Evolutionary conservation across 1,284 basidiomycete genomes (phyloP).

Genomic region (Tylopilus sp.): DNA sequence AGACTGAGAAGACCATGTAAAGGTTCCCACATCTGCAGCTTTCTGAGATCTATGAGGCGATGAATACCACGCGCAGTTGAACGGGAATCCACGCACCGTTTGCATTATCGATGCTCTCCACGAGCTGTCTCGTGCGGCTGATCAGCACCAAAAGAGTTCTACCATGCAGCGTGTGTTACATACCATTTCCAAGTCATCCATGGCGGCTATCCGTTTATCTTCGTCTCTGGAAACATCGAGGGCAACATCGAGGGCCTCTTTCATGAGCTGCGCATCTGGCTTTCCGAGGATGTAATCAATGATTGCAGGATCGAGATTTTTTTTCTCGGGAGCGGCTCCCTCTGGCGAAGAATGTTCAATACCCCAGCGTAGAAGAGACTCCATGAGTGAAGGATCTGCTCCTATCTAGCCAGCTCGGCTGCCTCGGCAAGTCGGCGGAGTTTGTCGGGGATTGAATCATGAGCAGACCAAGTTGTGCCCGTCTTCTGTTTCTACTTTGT

Average conservation of each 20-base stretch:
- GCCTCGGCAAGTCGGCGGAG: slow-evolving; percentile 18
- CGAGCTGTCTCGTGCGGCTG: slow-evolving; percentile 49
- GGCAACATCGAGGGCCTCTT: slow-evolving; percentile 75
- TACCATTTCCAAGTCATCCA: slow-evolving; percentile 96
- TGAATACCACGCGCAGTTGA: background rate
- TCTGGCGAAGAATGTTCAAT: slow-evolving; percentile 56
- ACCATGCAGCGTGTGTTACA: slow-evolving; percentile 14
- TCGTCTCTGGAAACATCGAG: slow-evolving; percentile 58
- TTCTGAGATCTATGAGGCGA: slow-evolving; percentile 62
- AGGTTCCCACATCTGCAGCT: slow-evolving; percentile 82
- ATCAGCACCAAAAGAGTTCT: background rate
- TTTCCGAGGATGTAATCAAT: slow-evolving; percentile 86
- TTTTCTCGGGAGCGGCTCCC: slow-evolving; percentile 34
- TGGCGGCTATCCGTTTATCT: slow-evolving; percentile 68
- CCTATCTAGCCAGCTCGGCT: slow-evolving; percentile 16
- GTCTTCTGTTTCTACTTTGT: background rate
- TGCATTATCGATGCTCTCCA: slow-evolving; percentile 94
- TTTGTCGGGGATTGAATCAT: slow-evolving; percentile 13
- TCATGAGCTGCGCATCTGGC: slow-evolving; percentile 81
- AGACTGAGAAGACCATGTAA: slow-evolving; percentile 65
- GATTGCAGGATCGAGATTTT: slow-evolving; percentile 69
- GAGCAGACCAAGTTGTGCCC: too few relatives aligned
- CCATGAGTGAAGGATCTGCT: slow-evolving; percentile 38
- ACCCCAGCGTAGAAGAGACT: slow-evolving; percentile 70
- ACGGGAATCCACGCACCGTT: slow-evolving; percentile 54